Evolutionary conservation across 75 land plant species (phyloP).

Genomic region (Chamaecyparis obtusa): DNA sequence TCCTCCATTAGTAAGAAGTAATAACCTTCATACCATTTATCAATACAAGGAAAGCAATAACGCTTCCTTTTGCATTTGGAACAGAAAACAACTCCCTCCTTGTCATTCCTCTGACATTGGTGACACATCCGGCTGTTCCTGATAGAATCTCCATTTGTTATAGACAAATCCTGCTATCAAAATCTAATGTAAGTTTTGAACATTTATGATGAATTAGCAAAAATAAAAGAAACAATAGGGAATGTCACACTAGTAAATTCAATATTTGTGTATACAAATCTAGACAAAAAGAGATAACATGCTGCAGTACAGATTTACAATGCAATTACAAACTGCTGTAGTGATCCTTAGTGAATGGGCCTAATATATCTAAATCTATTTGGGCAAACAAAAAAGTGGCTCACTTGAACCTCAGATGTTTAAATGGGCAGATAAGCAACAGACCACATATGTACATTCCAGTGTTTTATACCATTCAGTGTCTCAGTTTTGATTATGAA

Average conservation of each 20-base stretch:
- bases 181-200: background rate
- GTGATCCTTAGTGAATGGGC: background rate
- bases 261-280: background rate
- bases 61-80: conserved; percentile 58
- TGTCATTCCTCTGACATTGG: conserved; percentile 94
- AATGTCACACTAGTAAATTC: background rate
- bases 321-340: background rate
- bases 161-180: conserved; percentile 41
- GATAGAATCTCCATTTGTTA: conserved; percentile 25
- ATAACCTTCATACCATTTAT: conserved; percentile 41
- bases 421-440: background rate
- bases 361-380: background rate
- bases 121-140: conserved; percentile 61
- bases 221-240: background rate
- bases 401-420: background rate
- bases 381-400: background rate
- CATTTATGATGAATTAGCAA: background rate
- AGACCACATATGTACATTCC: background rate
- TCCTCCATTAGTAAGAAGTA: background rate
- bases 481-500: background rate
- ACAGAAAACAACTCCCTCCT: conserved; percentile 70
- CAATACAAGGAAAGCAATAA: conserved; percentile 62
- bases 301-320: background rate
- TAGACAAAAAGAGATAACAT: background rate
- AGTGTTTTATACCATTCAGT: background rate